Evolutionary conservation across 23 red algal genomes (phyloP), one percentile per base, ranked within the genome.

Genomic region (Cyanidium caldarium): DNA sequence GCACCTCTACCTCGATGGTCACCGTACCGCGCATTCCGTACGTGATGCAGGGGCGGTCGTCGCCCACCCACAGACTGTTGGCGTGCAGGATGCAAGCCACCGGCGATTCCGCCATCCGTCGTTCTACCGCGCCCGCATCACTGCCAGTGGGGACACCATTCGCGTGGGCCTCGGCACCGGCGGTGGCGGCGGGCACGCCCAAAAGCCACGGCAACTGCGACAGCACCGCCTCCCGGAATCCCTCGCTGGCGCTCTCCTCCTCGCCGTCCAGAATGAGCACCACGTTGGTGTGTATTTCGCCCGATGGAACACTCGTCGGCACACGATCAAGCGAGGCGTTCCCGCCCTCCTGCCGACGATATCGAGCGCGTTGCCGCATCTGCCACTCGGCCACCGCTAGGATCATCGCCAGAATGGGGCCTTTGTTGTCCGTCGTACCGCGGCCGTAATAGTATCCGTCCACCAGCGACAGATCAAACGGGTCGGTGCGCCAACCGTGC

Each of bases 341-440:
- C n/a, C n/a, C n/a, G n/a, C n/a, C n/a, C n/a, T n/a, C n/a, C n/a
- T n/a, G n/a, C n/a, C n/a, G n/a, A n/a, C n/a, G n/a, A n/a, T n/a
- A n/a, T n/a, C n/a, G n/a, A n/a, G n/a, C n/a, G 19, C 13, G 23
- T 28, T 12, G 10, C 51, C 5, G 23, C 19, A 28, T 16, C 51
- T 25, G 51, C 10, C 10, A 17, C 16, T 80, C 73, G 28, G 72
- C 82, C 37, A 91, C 68, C 21, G 86, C 86, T 51, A 91, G 82
- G 15, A 80, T 43, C 40, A 82, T 83, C 14, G 86, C 78, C 36
- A 91, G 73, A 34, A 91, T 86, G n/a, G 82, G 82, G 37, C 88
- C 88, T 57, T 94, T 94, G 81, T 94, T 84, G 80, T 94, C 89
- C 0, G 89, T 94, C 16, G 78, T 19, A 2, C 89, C 89, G 34